These are phyloP conservation scores for Penicillium decumbens DNA, from an alignment of 2,329 filamentous ascomycete species.

Conservation along the genomic window DNA sequence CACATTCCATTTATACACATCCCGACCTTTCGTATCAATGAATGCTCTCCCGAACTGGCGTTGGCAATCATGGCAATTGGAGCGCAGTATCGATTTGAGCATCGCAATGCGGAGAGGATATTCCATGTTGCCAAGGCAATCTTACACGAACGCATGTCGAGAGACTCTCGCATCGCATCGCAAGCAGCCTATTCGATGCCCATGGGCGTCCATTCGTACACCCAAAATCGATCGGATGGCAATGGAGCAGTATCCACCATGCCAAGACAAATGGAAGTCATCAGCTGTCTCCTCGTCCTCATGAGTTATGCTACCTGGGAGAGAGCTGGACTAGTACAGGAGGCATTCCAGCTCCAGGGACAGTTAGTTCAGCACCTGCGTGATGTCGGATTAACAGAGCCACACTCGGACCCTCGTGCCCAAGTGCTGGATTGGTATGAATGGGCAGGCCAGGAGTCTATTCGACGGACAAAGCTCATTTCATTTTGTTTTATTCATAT, in stretches of 20 bases:
- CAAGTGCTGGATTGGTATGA: conserved; percentile 31
- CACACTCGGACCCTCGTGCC: conserved; percentile 20
- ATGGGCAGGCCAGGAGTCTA: conserved; percentile 36
- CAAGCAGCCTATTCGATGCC: conserved; percentile 20
- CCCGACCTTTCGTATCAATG: conserved; percentile 59
- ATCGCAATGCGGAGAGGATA: conserved; percentile 28
- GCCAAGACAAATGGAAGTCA: conserved; percentile 28
- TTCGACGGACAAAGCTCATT: conserved; percentile 35
- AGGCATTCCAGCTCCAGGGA: conserved; percentile 30
- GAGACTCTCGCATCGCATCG: conserved; percentile 18
- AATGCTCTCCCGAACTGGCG: conserved; percentile 64
- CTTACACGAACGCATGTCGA: conserved; percentile 55
- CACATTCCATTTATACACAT: conserved; percentile 63
- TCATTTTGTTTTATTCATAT: conserved; percentile 39
- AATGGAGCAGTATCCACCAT: conserved; percentile 11
- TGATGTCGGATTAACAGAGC: conserved; percentile 28
- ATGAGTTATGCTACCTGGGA: conserved; percentile 36
- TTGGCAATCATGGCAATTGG: conserved; percentile 63
- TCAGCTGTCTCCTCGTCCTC: conserved; percentile 28
- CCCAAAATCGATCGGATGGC: conserved; percentile 9
- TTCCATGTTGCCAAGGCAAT: conserved; percentile 59
- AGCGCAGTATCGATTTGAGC: conserved; percentile 49
- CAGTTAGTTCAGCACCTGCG: conserved; percentile 31
- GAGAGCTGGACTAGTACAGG: conserved; percentile 29
- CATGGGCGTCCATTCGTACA: conserved; percentile 14